Base-by-base conservation (phyloP, 352 stramenopile species). In the Globisporangium parvum region DNA sequence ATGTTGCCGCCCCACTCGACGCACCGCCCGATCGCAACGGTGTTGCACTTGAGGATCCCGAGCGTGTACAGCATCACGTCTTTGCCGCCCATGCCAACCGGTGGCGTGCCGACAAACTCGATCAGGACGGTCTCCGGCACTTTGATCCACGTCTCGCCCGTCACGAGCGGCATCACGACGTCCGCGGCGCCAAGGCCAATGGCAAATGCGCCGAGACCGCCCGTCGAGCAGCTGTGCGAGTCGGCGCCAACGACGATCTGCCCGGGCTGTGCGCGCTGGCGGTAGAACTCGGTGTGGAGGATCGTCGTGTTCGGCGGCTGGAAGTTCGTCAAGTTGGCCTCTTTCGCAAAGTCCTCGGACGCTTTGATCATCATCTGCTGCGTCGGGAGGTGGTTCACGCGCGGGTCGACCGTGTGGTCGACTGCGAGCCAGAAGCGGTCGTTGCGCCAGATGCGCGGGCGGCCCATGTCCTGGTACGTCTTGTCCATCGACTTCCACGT, bases 401-500 rank as follows among this genome's bases (percentile, higher is more conserved):
- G 80, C 40, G 82, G 82, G 65, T 93, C 82, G 20, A 91, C 80
- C 2, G 83, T 93, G 68, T 93, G 83, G 67, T 93, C 83, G 45
- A 93, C 75, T 1, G 83, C 83, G 40, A 93, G 73, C 83, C 83
- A 93, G 74, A 93, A 93, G 62, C 83, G 83, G 62, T 93, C 83
- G 56, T 88, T 88, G 56, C 82, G 82, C 78, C 79, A 89, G 47
- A 93, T 91, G 59, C 79, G 78, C 50, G 83, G 83, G 17, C 83
- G 80, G 15, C 81, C 83, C 79, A 93, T 93, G 61, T 88, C 79
- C 65, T 87, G 79, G 64, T 91, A 90, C 55, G 81, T 91, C 63
- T 93, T 93, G 80, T 93, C 82, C 82, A 93, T 93, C 18, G 80
- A 90, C 67, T 93, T 93, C 82, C 82, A 93, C 59, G 82, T 93